Evolutionary conservation across 78 protist genomes (phyloP).

Genomic region (Dictyostelium citrinum): DNA sequence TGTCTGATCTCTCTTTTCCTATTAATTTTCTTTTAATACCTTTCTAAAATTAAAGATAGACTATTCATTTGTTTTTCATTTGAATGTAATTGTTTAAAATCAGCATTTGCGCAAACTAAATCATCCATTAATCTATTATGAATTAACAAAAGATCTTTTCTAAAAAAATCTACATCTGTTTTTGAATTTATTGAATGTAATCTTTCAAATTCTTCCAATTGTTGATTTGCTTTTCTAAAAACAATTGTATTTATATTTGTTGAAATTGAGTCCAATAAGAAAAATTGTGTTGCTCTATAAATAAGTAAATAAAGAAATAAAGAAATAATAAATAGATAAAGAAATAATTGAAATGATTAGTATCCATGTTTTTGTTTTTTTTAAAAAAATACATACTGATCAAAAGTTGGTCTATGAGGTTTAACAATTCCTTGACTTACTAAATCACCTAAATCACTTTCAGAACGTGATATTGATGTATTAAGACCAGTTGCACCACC

Average conservation of each 20-base stretch:
- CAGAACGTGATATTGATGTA: slow-evolving; percentile 34
- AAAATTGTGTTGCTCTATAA: slow-evolving; percentile 30
- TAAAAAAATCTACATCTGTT: not conserved
- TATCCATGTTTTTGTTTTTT: not conserved
- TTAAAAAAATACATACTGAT: slow-evolving; percentile 9
- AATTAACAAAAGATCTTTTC: not conserved
- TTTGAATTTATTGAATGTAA: not conserved
- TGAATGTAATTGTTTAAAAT: slow-evolving; percentile 56
- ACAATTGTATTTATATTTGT: slow-evolving; percentile 20
- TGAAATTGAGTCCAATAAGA: slow-evolving; percentile 15
- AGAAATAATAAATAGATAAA: not conserved
- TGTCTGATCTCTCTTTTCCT: not conserved
- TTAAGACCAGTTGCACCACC: slow-evolving; percentile 64
- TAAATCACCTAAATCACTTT: not conserved
- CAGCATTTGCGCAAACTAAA: slow-evolving; percentile 71
- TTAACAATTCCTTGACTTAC: not conserved
- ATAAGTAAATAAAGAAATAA: not conserved
- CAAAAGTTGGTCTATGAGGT: slow-evolving; percentile 65
- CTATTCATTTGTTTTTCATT: slow-evolving; percentile 61
- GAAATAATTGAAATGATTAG: not conserved
- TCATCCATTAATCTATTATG: slow-evolving; percentile 47
- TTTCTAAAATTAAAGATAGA: slow-evolving; percentile 36
- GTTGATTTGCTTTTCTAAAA: slow-evolving; percentile 35
- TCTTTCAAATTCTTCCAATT: not conserved
- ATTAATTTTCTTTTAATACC: slow-evolving; percentile 19